A percentile compares a stretch with the other conserved stretches of the same genome.
phyloP scores from a whole-genome alignment of 495 filamentous ascomycete species.

The Talaromyces stipitatus region DNA sequence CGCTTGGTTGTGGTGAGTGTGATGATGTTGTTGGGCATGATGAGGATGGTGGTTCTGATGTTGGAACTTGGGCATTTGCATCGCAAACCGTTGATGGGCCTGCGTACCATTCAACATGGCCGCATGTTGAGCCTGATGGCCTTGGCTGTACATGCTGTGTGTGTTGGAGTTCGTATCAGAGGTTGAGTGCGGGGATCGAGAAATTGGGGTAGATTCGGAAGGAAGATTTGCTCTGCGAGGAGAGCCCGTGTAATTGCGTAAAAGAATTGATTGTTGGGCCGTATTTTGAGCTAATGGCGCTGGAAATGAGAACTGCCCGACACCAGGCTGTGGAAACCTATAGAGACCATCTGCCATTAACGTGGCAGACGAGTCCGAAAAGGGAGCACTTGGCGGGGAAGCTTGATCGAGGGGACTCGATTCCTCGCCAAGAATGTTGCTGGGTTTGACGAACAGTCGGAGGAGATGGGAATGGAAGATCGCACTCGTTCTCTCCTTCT shows the following conservation, averaged over 20 bases:
- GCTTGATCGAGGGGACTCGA: slow-evolving; percentile 16
- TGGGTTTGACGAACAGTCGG: slow-evolving; percentile 16
- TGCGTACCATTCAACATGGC: slow-evolving; percentile 58
- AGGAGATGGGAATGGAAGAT: slow-evolving; percentile 32
- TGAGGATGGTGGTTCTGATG: slow-evolving; percentile 65
- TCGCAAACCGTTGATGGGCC: slow-evolving; percentile 53
- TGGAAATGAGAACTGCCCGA: slow-evolving; percentile 56
- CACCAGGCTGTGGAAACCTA: slow-evolving; percentile 65
- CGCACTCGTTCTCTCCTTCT: slow-evolving; percentile 43
- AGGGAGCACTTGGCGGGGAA: slow-evolving; percentile 21
- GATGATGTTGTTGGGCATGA: slow-evolving; percentile 69
- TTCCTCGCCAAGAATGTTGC: slow-evolving; percentile 7
- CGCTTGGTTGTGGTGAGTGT: slow-evolving; percentile 64
- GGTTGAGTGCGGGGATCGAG: slow-evolving; percentile 59
- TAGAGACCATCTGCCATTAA: slow-evolving; percentile 83
- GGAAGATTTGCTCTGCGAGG: slow-evolving; percentile 41
- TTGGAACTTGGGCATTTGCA: slow-evolving; percentile 65
- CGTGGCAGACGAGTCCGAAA: slow-evolving; percentile 38
- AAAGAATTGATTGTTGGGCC: slow-evolving; percentile 39
- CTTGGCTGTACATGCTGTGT: slow-evolving; percentile 77
- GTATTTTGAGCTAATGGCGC: slow-evolving; percentile 35
- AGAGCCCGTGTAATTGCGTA: slow-evolving; percentile 50
- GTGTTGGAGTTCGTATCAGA: slow-evolving; percentile 56
- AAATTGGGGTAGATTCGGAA: slow-evolving; percentile 59
- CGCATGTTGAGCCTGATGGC: slow-evolving; percentile 74